Base-by-base conservation (phyloP, 1,284 basidiomycete genomes). In the Trametes polyzona region DNA sequence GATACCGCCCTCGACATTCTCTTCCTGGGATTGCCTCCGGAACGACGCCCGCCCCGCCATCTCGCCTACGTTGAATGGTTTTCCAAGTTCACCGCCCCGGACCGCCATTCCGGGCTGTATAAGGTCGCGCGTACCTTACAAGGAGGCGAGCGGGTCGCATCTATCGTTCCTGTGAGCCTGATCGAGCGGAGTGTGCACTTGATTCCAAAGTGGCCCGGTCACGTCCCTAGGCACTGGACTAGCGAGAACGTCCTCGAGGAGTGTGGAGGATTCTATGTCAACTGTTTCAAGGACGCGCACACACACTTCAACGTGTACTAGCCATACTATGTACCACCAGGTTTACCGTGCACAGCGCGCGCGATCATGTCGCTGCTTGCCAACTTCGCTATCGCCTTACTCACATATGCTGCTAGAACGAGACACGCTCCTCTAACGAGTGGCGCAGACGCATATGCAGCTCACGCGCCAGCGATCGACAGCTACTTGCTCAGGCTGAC, bases 61-160 rank as follows among this genome's bases (percentile, higher is more conserved):
- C 51, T 72, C 11, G 69, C 66, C 0, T 72, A 70, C 39, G 56
- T 72, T 23, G 67, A 71, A 43, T 72, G 69, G 70, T 67, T 65
- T 50, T 57, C 65, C 11, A 58, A 53, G 11, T 61, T 71, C 42
- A 2, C 43, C 0, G 16, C 19, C 4, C 33, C 51, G 14, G 51
- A 52, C 5, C 32, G 10, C 7, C n/a, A 52, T 16, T 46, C 42
- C 4, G 14, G 12, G 14, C 17, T 52, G 32, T 52, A 46, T 35
- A 44, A 39, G n/a, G 9, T 50, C 27, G 26, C 23, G 29, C 29
- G 48, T 8, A 16, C 26, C 1, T 3, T 32, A 5, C 24, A 29
- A 43, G 24, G 26, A 3, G 47, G 46, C 2, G 35, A 35, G 14
- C 33, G 47, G 4, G 47, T 48, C 2, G 47, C 35, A 2, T 51